Base-by-base conservation (phyloP, 768 basidiomycete species). In the Candolleomyces aberdarensis region DNA sequence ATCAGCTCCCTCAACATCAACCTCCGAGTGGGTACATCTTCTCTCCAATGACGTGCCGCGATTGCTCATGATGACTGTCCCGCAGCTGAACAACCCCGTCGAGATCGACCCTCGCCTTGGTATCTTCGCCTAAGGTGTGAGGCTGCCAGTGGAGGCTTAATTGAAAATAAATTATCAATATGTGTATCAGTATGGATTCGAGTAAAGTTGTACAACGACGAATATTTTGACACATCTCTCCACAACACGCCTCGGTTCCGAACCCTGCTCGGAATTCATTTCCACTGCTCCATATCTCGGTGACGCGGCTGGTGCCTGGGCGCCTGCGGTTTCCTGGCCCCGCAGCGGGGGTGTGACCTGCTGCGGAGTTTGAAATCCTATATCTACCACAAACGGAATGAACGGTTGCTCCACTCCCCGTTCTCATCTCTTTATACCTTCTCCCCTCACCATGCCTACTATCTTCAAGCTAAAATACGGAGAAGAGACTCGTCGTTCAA, bases 381-480 rank as follows among this genome's bases (percentile, higher is more conserved):
- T 63, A 63, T 65, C 64, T 60, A 56, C 55, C 29, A 39, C 36
- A 36, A 26, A 26, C 58, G 31, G 59, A 62, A 47, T 13, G 10
- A 29, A 31, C 53, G 53, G 17, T 11, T 40, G 22, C 53, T 55
- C 53, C 53, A 55, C 61, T n/a, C 57, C 50, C 55, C 39, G 62
- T 46, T 49, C 59, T 50, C 26, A 19, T 59, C 43, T 36, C 56
- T 61, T 54, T 50, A 52, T 48, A 31, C 58, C 56, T 58, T 50
- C 41, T 50, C 32, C 67, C 64, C 59, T 69, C 60, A 70, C 73
- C 65, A 83, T 85, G 79, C 65, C 78, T 17, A 75, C 79, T 49
- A 79, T 81, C 59, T 87, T 92, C 85, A 93, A 92, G 72, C 75
- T 92, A 64, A 84, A 80, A 64, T 76, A 72, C 53, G 78, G 81